Evolutionary conservation across 169 alveolate species (phyloP).

Genomic region (Plasmodium gonderi): DNA sequence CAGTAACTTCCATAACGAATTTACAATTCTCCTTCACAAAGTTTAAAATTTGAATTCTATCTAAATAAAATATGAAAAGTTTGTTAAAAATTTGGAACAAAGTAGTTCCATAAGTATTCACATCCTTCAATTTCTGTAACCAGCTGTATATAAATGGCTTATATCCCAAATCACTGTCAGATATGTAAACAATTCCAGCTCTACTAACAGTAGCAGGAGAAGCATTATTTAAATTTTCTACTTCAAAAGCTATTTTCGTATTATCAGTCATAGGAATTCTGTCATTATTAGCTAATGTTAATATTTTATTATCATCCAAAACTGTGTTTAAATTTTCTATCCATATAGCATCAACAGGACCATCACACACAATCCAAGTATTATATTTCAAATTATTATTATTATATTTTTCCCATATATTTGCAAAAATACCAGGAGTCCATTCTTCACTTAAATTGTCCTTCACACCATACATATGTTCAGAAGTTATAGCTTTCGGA

Average conservation of each 20-base stretch:
- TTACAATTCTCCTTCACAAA: constrained; percentile 78
- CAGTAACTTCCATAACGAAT: constrained; percentile 91
- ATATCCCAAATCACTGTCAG: constrained; percentile 91
- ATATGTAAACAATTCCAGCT: constrained; percentile 98
- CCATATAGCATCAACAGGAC: constrained; percentile 99
- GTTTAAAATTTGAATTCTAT: constrained; percentile 70
- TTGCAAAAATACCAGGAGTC: constrained; percentile 90
- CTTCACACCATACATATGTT: constrained; percentile 92
- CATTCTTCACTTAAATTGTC: constrained; percentile 95
- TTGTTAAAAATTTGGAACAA: constrained; percentile 66
- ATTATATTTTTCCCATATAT: constrained; percentile 75
- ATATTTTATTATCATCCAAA: constrained; percentile 97
- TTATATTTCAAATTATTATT: constrained; percentile 91
- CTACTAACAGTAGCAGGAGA: constrained; percentile 99
- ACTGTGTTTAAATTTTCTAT: constrained; percentile 99
- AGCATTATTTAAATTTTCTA: constrained; percentile 96
- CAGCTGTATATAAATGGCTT: constrained; percentile 93
- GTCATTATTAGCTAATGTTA: constrained; percentile 97
- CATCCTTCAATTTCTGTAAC: constrained; percentile 90
- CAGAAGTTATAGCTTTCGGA: constrained; percentile 97
- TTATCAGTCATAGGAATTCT: constrained; percentile 92
- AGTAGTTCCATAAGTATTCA: constrained; percentile 36
- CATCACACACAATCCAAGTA: constrained; percentile 99
- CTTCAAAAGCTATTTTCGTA: constrained; percentile 90
- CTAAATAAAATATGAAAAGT: constrained; percentile 76